These are phyloP conservation scores for Anthracocystis setariae DNA, from an alignment of 1,284 basidiomycete genomes.

Conservation along the genomic window DNA sequence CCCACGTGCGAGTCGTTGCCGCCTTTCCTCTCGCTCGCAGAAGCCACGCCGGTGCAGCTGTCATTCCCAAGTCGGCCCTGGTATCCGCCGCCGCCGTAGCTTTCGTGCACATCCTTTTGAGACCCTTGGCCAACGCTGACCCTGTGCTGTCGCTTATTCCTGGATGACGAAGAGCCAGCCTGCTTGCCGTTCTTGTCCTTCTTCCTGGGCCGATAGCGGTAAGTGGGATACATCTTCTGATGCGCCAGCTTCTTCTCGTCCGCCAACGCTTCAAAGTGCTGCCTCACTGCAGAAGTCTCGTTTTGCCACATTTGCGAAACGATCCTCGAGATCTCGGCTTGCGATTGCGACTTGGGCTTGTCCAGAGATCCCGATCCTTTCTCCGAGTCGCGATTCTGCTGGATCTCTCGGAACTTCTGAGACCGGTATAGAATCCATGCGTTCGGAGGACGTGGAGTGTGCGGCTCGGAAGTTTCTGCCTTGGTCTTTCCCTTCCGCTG, in stretches of 20 bases:
- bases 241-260: slow-evolving; percentile 75
- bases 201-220: slow-evolving; percentile 47
- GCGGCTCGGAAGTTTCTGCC: slow-evolving; percentile 35
- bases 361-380: slow-evolving; percentile 65
- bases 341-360: slow-evolving; percentile 75
- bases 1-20: slow-evolving; percentile 7
- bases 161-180: neutral
- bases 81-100: neutral
- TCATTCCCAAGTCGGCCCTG: slow-evolving; percentile 15
- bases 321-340: slow-evolving; percentile 78
- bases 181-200: slow-evolving; percentile 24
- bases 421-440: slow-evolving; percentile 92
- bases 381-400: slow-evolving; percentile 67
- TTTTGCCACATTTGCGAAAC: slow-evolving; percentile 78
- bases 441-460: slow-evolving; percentile 81
- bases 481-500: slow-evolving; percentile 8
- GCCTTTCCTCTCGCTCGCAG: slow-evolving; percentile 11
- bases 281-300: slow-evolving; percentile 72
- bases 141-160: neutral
- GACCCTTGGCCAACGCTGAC: neutral
- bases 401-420: slow-evolving; percentile 72
- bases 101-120: slow-evolving; percentile 7
- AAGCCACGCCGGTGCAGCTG: slow-evolving; percentile 3
- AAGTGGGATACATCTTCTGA: slow-evolving; percentile 44
- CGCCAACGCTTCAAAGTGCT: slow-evolving; percentile 77